A percentile compares a stretch with the other conserved stretches of the same genome.
phyloP scores from a whole-genome alignment of 176 grass and related monocot species.

The Musa acuminata region DNA sequence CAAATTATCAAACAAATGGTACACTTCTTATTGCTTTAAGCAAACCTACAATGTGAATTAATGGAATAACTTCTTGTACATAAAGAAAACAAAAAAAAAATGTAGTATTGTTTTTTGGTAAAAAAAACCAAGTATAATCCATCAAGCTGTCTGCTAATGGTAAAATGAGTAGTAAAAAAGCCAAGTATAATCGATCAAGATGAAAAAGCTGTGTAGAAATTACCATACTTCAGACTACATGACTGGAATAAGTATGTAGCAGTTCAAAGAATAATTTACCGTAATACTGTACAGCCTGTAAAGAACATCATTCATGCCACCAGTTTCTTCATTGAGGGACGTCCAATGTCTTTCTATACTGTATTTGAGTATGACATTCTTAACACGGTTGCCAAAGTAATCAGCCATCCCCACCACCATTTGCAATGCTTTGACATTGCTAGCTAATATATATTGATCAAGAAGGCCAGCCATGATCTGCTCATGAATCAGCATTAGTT shows the following conservation, averaged over 20 bases:
- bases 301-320: slow-evolving; percentile 97
- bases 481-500: slow-evolving; percentile 4
- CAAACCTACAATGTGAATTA: no score
- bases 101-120: no score
- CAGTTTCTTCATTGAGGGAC: slow-evolving; percentile 95
- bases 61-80: no score
- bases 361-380: slow-evolving; percentile 51
- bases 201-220: no score
- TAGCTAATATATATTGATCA: slow-evolving; percentile 59
- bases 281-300: slow-evolving; percentile 82
- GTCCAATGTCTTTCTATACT: slow-evolving; percentile 80
- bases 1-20: no score
- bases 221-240: not conserved
- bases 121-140: no score
- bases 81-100: no score
- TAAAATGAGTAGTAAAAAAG: not conserved
- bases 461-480: slow-evolving; percentile 95
- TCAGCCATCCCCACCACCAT: slow-evolving; percentile 78
- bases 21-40: no score
- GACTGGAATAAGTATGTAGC: not conserved
- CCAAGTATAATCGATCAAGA: not conserved
- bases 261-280: slow-evolving; percentile 23
- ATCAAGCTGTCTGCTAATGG: not conserved
- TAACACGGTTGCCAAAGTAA: slow-evolving; percentile 67
- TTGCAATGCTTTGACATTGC: slow-evolving; percentile 44